Base-by-base conservation (phyloP, 768 basidiomycete genomes). In the Lactarius vividus region DNA sequence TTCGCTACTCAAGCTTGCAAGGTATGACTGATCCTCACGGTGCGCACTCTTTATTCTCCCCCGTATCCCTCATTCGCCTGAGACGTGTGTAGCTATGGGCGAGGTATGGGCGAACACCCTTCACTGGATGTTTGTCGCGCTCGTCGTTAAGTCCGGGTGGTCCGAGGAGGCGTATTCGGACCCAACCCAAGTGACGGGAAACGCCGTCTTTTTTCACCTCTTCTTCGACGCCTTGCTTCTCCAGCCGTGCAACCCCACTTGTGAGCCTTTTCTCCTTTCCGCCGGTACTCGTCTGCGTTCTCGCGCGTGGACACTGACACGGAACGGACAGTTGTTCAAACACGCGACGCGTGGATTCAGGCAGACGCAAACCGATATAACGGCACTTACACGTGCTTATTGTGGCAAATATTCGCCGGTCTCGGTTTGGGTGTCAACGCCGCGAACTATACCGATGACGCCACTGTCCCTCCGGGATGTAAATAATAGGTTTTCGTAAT, bases 41-140 rank as follows among this genome's bases (percentile, higher is more conserved):
- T 80, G 75, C 73, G 75, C 40, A 44, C 26, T 10, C 39, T 20
- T 23, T 35, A 57, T 28, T 55, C 60, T 57, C n/a, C 31, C 40
- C 10, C 28, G 23, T 23, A 44, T 26, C 18, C 20, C 33, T 39
- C 29, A 39, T n/a, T 61, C 61, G 37, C 49, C 46, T 46, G 66
- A 52, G 6, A 31, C 10, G 20, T 10, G 56, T 31, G 29, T 62
- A 79, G 79, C 71, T 54, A 85, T 87, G 63, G 87, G 87, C 54
- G 85, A 88, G 72, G 80, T 88, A 62, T 82, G 81, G 81, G 81
- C 81, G n/a, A 79, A 81, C 70, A 74, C 79, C 42, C 76, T 82
- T 37, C 73, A 76, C 72, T 74, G 76, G 57, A 73, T 77, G 23
- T 74, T 75, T 59, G 74, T 73, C 26, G 71, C 68, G 9, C 73